Evolutionary conservation across 495 filamentous ascomycete genomes (phyloP), one percentile per base, ranked within the genome.

Genomic region (Talaromyces nanjingensis): DNA sequence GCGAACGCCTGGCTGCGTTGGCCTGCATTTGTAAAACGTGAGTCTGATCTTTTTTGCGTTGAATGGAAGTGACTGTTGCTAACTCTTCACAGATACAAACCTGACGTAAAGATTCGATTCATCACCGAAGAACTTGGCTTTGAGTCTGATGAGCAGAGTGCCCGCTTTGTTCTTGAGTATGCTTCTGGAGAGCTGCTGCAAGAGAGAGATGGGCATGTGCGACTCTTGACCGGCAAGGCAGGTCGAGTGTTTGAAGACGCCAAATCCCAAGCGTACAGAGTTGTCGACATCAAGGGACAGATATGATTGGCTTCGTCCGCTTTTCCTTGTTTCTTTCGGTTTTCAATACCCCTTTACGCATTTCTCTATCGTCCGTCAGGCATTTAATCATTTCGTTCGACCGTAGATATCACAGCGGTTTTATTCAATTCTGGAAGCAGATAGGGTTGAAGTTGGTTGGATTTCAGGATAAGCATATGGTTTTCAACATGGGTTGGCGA

Each of bases 251-350:
- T 98, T 77, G 92, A 97, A 71, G 69, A 72, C 49, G 83, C 89
- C 52, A 89, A 87, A 68, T 71, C 74, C 42, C 80, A 82, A 64
- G 92, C 93, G 59, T 92, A 96, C 75, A 80, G 84, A 68, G 87
- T 87, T 70, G 87, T 97, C 79, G 93, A 98, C 76, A 94, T 97
- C 77, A 97, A 97, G 79, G 93, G 94, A 69, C 93, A 98, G 74
- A 93, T 96, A 68, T 96, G 84, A 90, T 42, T 60, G 20, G 33
- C 33, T 63, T 55, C 33, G 20, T 64, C 54, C 22, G 7, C 53
- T 34, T 59, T 42, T 65, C 29, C 63, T 59, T 45, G 52, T 68
- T 64, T 49, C 60, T 64, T 67, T 61, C 66, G 62, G 29, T 66
- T 59, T 60, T 60, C 60, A 59, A 39, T 59, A 37, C 57, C 57